Conservation (phyloP, 2,329 filamentous ascomycete genomes). For the Penicillium occitanis region DNA sequence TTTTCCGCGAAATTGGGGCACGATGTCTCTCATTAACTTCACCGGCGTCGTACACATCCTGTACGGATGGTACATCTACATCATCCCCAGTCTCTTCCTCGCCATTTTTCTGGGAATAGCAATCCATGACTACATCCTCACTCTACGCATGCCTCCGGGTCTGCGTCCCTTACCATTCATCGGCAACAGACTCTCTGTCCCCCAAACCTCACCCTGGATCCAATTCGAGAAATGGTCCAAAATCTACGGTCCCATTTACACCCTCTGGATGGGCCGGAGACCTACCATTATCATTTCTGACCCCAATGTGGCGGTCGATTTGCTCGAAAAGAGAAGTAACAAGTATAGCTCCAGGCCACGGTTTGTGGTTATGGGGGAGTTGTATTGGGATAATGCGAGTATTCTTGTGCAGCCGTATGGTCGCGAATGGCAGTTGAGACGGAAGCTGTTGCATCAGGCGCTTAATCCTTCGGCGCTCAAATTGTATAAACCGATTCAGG, state of each 20-base stretch:
- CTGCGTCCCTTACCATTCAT: conserved; percentile 30
- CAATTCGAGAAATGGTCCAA: conserved; percentile 36
- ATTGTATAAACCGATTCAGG: conserved; percentile 53
- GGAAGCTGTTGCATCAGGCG: conserved; percentile 49
- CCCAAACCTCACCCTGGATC: conserved; percentile 29
- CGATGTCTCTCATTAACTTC: conserved; percentile 1
- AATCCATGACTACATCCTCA: conserved; percentile 26
- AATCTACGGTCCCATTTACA: conserved; percentile 38
- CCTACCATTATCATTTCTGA: conserved; percentile 40
- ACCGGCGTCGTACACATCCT: neutral
- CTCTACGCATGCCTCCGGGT: conserved; percentile 34
- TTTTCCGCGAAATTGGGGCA: no score
- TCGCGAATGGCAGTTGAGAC: conserved; percentile 49
- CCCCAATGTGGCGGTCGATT: conserved; percentile 34
- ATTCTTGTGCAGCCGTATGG: conserved; percentile 54
- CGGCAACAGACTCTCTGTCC: conserved; percentile 30
- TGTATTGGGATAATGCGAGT: conserved; percentile 41
- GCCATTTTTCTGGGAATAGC: conserved; percentile 25
- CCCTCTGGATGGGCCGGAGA: conserved; percentile 36
- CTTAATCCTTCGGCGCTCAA: conserved; percentile 50
- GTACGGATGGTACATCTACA: conserved; percentile 3
- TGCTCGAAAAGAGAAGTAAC: conserved; percentile 40
- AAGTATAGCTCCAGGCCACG: conserved; percentile 41
- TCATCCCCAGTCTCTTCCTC: neutral
- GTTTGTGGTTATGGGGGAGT: conserved; percentile 33